phyloP scores from a whole-genome alignment of 352 stramenopile species.

The Globisporangium paddicum region DNA sequence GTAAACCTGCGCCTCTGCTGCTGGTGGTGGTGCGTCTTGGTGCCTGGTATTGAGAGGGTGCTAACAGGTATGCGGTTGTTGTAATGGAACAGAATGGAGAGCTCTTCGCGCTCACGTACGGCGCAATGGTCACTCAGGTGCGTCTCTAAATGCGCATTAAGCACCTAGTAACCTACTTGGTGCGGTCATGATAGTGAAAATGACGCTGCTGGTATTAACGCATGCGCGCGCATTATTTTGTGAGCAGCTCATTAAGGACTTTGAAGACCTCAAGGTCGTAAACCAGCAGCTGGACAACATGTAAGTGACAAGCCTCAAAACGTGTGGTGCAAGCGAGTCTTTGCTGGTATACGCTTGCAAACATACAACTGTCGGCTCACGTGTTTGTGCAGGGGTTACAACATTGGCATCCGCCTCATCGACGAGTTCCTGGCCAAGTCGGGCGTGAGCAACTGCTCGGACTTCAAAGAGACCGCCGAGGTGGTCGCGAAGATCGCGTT shows the following conservation, averaged over 20 bases:
- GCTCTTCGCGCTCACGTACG: constrained; percentile 97
- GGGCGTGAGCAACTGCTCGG: constrained; percentile 66
- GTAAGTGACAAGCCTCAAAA: constrained; percentile 23
- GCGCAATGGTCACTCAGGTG: constrained; percentile 93
- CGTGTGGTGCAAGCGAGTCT: too few species aligned
- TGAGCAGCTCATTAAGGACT: constrained; percentile 92
- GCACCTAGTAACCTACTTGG: too few species aligned
- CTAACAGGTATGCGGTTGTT: background rate
- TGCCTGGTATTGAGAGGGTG: background rate
- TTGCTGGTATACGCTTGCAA: too few species aligned
- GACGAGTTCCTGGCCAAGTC: constrained; percentile 98
- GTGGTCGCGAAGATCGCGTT: constrained; percentile 96
- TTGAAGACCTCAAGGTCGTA: constrained; percentile 92
- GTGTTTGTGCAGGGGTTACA: constrained; percentile 88
- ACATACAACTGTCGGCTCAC: too few species aligned
- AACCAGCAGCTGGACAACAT: constrained; percentile 97
- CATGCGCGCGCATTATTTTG: background rate
- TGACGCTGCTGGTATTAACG: background rate
- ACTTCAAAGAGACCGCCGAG: constrained; percentile 94
- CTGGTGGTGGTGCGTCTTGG: background rate
- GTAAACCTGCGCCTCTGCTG: background rate
- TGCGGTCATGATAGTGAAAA: background rate
- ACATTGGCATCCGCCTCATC: constrained; percentile 95
- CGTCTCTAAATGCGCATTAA: background rate
- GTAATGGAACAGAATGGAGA: constrained; percentile 88